A percentile compares a stretch with the other conserved stretches of the same genome.
These are phyloP conservation scores for Zea luxurians DNA, from an alignment of 176 grass and related monocot species.

Conservation along the genomic window DNA sequence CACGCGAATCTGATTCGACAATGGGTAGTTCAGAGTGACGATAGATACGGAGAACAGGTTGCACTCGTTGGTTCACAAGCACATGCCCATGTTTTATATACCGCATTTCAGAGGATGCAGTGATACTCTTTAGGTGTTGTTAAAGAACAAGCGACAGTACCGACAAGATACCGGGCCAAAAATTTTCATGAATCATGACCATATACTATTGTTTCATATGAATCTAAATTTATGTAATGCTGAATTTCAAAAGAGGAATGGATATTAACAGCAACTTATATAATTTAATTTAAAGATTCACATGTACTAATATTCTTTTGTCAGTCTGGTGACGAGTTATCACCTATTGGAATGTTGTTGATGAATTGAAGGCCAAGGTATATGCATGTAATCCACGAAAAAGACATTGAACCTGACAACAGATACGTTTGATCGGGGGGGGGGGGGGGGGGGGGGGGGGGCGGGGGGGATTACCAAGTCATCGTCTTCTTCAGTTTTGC, in stretches of 20 bases:
- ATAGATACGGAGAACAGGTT: background rate
- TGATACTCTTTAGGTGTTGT: conserved; percentile 3
- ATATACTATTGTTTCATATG: conserved; percentile 6
- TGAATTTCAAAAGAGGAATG: background rate
- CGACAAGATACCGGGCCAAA: no score
- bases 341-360: background rate
- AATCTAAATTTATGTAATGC: background rate
- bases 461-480: conserved; percentile 52
- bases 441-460: background rate
- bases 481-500: conserved; percentile 75
- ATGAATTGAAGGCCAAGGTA: background rate
- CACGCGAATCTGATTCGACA: conserved; percentile 51
- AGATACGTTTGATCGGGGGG: background rate
- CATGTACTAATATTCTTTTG: background rate
- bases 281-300: background rate
- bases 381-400: background rate
- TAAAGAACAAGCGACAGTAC: background rate
- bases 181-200: background rate
- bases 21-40: background rate
- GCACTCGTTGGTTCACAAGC: background rate
- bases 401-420: background rate
- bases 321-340: background rate
- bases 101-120: conserved; percentile 1
- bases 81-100: background rate
- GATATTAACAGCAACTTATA: background rate